Evolutionary conservation across 139 green algal genomes (phyloP), one percentile per base, ranked within the genome.

Genomic region (Closterium sp.): DNA sequence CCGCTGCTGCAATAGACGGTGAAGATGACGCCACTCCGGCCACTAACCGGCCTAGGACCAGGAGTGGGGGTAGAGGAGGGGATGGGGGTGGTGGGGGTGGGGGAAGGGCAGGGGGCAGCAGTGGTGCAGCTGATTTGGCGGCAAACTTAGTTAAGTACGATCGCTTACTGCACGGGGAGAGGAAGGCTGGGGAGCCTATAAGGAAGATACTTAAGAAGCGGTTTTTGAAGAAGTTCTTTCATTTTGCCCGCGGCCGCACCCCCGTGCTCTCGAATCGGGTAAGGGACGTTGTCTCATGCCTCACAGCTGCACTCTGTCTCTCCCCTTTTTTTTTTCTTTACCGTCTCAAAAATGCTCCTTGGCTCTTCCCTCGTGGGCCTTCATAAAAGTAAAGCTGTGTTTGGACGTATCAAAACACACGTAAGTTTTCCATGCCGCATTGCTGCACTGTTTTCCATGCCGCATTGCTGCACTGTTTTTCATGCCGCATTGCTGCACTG

Each of bases 171-270:
- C 97, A 98, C 89, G 97, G 97, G 13, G 87, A 95, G 11, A 94
- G 32, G 10, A 91, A 90, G 93, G 73, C 62, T 27, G 62, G 62
- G 17, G 62, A 79, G 62, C 62, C 62, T 90, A 87, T 87, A 30
- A 87, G 85, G 22, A 87, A 87, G 85, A 87, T 31, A 34, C 94
- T 87, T 31, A 87, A 87, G 96, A 87, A 92, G 95, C 29, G 96
- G 31, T 97, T 98, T 91, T 89, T 98, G 89, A 94, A 95, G 70
- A 97, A 97, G 91, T 98, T 96, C 88, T 92, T 98, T 38, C 94
- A 96, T 87, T 97, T 97, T 89, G 95, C 96, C 22, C 95, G 96
- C 88, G 87, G 84, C 31, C 90, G 32, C 34, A 92, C 13, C 22
- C 90, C 94, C 21, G 21, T 30, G 38, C 94, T 94, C 28, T 93